Evolutionary conservation across 805 yeast species (phyloP).

Genomic region (Wickerhamomyces ciferrii): DNA sequence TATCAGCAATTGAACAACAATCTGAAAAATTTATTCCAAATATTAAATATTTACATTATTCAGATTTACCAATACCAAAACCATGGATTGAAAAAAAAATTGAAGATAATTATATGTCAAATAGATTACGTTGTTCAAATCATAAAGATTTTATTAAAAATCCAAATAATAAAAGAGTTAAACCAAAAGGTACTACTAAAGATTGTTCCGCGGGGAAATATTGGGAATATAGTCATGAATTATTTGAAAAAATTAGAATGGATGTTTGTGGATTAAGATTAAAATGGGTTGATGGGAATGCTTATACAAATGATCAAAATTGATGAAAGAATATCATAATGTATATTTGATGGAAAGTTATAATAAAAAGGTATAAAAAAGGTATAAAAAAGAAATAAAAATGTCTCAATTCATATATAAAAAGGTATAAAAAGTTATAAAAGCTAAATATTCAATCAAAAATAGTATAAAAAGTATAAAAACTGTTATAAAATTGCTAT

Average conservation of each 20-base stretch:
- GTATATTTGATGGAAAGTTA: no score
- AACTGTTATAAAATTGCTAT: no score
- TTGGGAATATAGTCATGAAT: background rate
- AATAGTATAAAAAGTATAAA: no score
- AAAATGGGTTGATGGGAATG: background rate
- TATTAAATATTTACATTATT: constrained; percentile 47
- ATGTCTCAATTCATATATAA: no score
- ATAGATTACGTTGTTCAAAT: background rate
- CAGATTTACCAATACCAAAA: constrained; percentile 56
- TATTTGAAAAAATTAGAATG: background rate
- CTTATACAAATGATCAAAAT: background rate
- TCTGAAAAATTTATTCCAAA: constrained; percentile 11
- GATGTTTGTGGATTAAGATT: background rate
- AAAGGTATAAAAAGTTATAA: no score
- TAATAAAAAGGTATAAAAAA: no score
- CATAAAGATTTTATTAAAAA: background rate
- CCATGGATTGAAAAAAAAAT: constrained; percentile 39
- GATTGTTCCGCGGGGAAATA: background rate
- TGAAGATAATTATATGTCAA: background rate
- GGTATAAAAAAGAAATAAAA: no score
- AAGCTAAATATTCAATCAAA: no score
- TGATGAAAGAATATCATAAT: no score
- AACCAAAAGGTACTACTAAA: background rate
- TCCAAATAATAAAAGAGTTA: background rate
- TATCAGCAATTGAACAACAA: background rate